These are phyloP conservation scores for Cryptococcus depauperatus DNA, from an alignment of 1,284 basidiomycete genomes.

Conservation along the genomic window DNA sequence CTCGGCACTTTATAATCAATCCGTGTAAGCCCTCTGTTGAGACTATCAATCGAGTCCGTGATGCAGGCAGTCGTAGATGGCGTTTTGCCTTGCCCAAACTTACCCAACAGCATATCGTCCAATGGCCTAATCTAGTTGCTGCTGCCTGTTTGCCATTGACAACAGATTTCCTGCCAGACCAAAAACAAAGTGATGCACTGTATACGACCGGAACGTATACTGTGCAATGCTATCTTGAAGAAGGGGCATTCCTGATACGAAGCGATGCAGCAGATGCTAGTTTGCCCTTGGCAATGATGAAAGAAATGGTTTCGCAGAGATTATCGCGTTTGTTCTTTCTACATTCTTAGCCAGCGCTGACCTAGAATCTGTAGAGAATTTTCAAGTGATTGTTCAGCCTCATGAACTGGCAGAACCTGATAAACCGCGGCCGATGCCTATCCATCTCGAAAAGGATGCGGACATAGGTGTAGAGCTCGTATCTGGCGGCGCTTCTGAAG, in stretches of 20 bases:
- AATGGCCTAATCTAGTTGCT: constrained; percentile 80
- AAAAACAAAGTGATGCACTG: constrained; percentile 63
- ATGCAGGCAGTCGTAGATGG: constrained; percentile 66
- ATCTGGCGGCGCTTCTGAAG: constrained; percentile 58
- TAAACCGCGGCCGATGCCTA: constrained; percentile 12
- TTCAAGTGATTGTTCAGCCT: constrained; percentile 71
- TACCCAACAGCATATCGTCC: constrained; percentile 68
- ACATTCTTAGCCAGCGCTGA: neutral
- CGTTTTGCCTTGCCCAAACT: constrained; percentile 75
- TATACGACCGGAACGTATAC: constrained; percentile 63
- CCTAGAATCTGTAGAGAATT: constrained; percentile 62
- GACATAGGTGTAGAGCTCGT: constrained; percentile 47
- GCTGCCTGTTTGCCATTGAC: constrained; percentile 85
- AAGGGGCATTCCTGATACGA: constrained; percentile 57
- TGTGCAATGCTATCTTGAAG: constrained; percentile 43
- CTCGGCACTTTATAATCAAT: constrained; percentile 39
- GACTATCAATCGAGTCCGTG: constrained; percentile 11
- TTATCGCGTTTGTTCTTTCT: constrained; percentile 48
- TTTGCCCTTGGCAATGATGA: constrained; percentile 79
- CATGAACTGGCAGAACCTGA: constrained; percentile 21
- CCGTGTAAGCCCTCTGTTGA: constrained; percentile 37
- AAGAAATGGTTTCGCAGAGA: constrained; percentile 86
- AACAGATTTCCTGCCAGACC: constrained; percentile 76
- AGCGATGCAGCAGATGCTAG: constrained; percentile 41
- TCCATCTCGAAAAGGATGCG: constrained; percentile 15